Evolutionary conservation across 129 eudicot genomes (phyloP).

Genomic region (Flaveria trinervia): DNA sequence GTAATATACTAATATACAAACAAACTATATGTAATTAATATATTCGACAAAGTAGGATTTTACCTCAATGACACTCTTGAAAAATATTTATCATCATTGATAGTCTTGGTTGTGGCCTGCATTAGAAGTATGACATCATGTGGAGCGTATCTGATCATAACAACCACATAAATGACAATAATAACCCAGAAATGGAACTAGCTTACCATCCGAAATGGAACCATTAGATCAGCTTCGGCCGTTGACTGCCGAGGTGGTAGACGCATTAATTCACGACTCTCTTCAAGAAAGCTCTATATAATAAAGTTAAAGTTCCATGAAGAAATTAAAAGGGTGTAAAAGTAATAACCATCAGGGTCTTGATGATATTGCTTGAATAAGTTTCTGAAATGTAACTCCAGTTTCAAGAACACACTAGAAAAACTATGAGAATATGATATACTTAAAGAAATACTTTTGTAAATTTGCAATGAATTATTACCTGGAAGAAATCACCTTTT

Average conservation of each 20-base stretch:
- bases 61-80: constrained; percentile 83
- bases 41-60: constrained; percentile 20
- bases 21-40: neutral
- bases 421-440: neutral
- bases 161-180: neutral
- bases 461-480: constrained; percentile 30
- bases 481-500: constrained; percentile 98
- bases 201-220: constrained; percentile 84
- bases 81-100: constrained; percentile 79
- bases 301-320: constrained; percentile 17
- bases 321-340: neutral
- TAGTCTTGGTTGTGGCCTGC: constrained; percentile 91
- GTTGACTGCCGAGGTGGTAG: constrained; percentile 96
- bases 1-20: neutral
- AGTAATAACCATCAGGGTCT: neutral
- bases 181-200: constrained; percentile 4
- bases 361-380: constrained; percentile 2
- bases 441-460: neutral
- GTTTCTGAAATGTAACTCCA: neutral
- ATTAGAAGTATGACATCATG: constrained; percentile 16
- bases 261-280: constrained; percentile 86
- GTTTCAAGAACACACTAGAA: neutral
- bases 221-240: constrained; percentile 97
- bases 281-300: constrained; percentile 85
- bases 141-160: constrained; percentile 10